Percentiles rank a stretch among this genome's conserved stretches.
phyloP scores from a whole-genome alignment of 1,139 yeast species.

The Chernovozyma aurita region DNA sequence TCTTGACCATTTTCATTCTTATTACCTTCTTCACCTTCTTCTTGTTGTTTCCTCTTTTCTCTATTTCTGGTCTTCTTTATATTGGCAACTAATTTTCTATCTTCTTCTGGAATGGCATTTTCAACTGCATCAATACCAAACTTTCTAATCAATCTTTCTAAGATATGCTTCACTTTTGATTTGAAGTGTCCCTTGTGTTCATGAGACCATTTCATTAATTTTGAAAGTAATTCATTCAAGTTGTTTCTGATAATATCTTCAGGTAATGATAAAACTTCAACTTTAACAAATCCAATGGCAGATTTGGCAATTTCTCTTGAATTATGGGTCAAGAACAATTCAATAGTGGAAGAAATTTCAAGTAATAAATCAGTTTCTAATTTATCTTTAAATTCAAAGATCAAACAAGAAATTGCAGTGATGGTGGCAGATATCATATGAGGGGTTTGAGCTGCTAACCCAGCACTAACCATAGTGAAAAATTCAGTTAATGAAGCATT shows the following conservation, averaged over 20 bases:
- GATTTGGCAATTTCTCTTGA: conserved; percentile 92
- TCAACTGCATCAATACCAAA: conserved; percentile 83
- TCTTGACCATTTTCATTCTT: conserved; percentile 9
- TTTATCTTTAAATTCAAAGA: conserved; percentile 76
- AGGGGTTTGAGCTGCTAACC: conserved; percentile 88
- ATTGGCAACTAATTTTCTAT: conserved; percentile 73
- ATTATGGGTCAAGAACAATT: conserved; percentile 82
- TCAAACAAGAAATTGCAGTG: conserved; percentile 81
- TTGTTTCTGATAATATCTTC: conserved; percentile 69
- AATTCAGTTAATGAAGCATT: conserved; percentile 73
- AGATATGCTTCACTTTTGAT: conserved; percentile 84
- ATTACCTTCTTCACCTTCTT: conserved; percentile 20
- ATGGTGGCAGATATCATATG: conserved; percentile 96
- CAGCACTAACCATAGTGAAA: conserved; percentile 93
- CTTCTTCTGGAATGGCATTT: conserved; percentile 81
- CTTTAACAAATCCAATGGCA: conserved; percentile 91
- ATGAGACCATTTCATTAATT: conserved; percentile 87
- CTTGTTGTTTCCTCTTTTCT: conserved; percentile 67
- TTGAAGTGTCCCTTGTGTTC: conserved; percentile 95
- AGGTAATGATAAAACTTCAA: conserved; percentile 81
- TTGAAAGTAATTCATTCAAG: conserved; percentile 60
- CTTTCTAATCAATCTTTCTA: conserved; percentile 86
- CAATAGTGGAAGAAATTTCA: conserved; percentile 85
- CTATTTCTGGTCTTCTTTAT: conserved; percentile 84
- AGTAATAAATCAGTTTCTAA: conserved; percentile 53